A percentile compares a stretch with the other conserved stretches of the same genome.
Evolutionary conservation across 116 monocot species (phyloP).

Genomic region (Papilionanthe hybrid): DNA sequence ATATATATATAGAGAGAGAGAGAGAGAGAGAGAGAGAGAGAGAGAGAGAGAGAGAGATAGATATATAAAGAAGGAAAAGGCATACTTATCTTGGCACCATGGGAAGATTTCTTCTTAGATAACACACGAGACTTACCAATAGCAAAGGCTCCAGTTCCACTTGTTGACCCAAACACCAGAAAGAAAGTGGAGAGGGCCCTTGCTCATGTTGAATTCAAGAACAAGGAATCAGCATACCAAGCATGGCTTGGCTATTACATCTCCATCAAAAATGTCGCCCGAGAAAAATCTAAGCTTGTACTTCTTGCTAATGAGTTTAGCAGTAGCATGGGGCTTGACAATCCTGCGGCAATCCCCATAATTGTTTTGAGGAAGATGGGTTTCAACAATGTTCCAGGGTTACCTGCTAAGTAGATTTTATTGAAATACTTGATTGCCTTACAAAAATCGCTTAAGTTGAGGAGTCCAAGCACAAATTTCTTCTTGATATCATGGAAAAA

Average conservation of each 20-base stretch:
- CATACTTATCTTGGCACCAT: slow-evolving; percentile 79
- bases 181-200: slow-evolving; percentile 78
- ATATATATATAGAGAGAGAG: too few species aligned
- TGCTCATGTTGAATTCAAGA: slow-evolving; percentile 68
- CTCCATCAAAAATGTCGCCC: slow-evolving; percentile 60
- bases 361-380: slow-evolving; percentile 91
- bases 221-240: slow-evolving; percentile 85
- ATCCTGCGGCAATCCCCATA: slow-evolving; percentile 71
- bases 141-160: slow-evolving; percentile 46
- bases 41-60: too few species aligned
- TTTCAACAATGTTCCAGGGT: slow-evolving; percentile 74
- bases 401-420: slow-evolving; percentile 50
- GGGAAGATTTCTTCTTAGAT: slow-evolving; percentile 74
- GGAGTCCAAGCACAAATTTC: neutral
- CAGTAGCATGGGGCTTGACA: slow-evolving; percentile 78
- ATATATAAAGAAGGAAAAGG: slow-evolving; percentile 88
- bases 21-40: too few species aligned
- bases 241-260: slow-evolving; percentile 97
- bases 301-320: slow-evolving; percentile 86
- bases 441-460: neutral
- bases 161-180: slow-evolving; percentile 42
- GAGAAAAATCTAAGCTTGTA: slow-evolving; percentile 65
- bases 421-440: neutral
- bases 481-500: neutral
- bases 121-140: slow-evolving; percentile 79